Evolutionary conservation across 768 basidiomycete species (phyloP).

Genomic region (Boletus eberwhitei): DNA sequence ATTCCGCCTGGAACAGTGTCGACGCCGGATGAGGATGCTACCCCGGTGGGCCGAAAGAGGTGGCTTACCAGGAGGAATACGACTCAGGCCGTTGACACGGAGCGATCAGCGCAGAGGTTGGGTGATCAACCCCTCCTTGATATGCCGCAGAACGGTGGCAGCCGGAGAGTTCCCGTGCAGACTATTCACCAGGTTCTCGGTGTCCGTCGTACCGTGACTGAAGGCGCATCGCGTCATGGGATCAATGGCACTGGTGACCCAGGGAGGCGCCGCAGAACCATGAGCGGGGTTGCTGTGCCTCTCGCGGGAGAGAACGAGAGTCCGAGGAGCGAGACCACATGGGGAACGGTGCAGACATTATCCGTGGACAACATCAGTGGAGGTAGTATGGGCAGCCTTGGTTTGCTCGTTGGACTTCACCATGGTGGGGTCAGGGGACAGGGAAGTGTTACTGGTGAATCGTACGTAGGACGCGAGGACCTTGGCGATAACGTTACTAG

Average conservation of each 20-base stretch:
- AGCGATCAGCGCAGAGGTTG: conserved; percentile 18
- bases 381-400: conserved; percentile 29
- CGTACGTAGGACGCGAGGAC: conserved; percentile 18
- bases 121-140: conserved; percentile 14
- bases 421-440: conserved; percentile 29
- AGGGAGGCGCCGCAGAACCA: conserved; percentile 3
- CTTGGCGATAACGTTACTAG: conserved; percentile 7
- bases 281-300: conserved; percentile 12
- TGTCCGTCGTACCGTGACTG: conserved; percentile 21
- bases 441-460: conserved; percentile 16
- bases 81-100: conserved; percentile 16
- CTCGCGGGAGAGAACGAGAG: conserved; percentile 23
- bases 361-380: conserved; percentile 18
- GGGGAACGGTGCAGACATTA: conserved; percentile 33
- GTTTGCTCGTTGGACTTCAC: conserved; percentile 30
- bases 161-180: conserved; percentile 19
- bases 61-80: conserved; percentile 26
- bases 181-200: conserved; percentile 11
- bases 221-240: conserved; percentile 6
- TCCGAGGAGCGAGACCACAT: conserved; percentile 34
- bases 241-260: conserved; percentile 10
- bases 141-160: conserved; percentile 12
- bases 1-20: conserved; percentile 23
- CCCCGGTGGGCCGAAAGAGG: conserved; percentile 21
- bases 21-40: conserved; percentile 27